Evolutionary conservation across 345 rosid species (phyloP), one percentile per base, ranked within the genome.

Genomic region (Citrus maxima): DNA sequence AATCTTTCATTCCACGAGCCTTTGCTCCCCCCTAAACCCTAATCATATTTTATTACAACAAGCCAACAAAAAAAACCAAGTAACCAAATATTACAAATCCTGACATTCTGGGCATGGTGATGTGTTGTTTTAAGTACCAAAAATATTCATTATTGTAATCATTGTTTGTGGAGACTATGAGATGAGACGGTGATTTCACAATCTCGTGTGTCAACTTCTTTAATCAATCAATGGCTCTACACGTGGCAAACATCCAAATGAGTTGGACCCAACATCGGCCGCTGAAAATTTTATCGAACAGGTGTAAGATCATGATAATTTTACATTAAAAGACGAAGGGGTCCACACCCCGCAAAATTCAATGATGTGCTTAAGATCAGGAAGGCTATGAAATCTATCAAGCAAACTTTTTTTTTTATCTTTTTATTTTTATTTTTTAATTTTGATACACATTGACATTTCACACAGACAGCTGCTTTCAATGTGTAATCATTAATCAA

Each of bases 241-340:
- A 75, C 73, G 75, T 81, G 86, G 80, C 80, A 51, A 32, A 35
- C 65, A 71, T 40, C 84, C 73, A n/a, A 61, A 71, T 60, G 78
- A 64, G 21, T 61, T 73, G 76, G 79, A 77, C 81, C 81, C 81
- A 69, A 18, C 25, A 51, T 38, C 62, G 76, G 86, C 74, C 55
- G 74, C 81, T 61, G 4, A 14, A n/a, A 25, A 51, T n/a, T 62
- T 0, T 4, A 27, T 62, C 0, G 27, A 28, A 10, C 72, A 79
- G 10, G 76, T 83, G 79, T 74, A 70, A 58, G 70, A 73, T 4
- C 27, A 37, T 5, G 58, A 69, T 25, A n/a, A 40, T 38, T 66
- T 4, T 35, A 65, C 72, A 10, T 21, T 18, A 32, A 28, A 42
- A 49, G 3, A 4, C 1, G 16, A 40, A 56, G 74, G 81, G 68